A percentile compares a stretch with the other conserved stretches of the same genome.
These are phyloP conservation scores for Meyerozyma smithsonii DNA, from an alignment of 1,139 yeast genomes.

Conservation along the genomic window DNA sequence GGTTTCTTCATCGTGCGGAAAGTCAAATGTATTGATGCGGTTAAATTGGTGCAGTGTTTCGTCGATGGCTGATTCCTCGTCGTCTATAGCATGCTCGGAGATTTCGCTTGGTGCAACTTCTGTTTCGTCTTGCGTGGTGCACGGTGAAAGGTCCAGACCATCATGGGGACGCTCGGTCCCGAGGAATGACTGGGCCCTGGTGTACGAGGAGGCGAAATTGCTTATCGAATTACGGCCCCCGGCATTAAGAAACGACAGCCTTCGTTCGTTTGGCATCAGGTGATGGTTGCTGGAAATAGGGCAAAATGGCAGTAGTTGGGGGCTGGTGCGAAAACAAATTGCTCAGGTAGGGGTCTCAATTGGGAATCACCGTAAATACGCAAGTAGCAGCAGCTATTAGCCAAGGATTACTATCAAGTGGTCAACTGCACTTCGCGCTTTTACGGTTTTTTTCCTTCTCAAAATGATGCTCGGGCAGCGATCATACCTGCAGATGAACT, in stretches of 20 bases:
- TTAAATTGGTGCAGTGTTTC: not conserved
- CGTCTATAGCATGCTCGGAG: not conserved
- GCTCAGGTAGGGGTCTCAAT: no score
- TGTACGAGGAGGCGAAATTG: slow-evolving; percentile 74
- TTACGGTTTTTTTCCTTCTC: not conserved
- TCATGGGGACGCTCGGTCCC: slow-evolving; percentile 21
- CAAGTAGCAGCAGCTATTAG: no score
- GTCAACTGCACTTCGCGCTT: no score
- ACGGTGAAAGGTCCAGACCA: slow-evolving; percentile 23
- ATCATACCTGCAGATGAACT: not conserved
- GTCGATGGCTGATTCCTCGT: not conserved
- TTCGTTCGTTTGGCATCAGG: slow-evolving; percentile 5
- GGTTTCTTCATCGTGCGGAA: not conserved
- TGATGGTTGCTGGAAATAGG: not conserved
- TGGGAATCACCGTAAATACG: no score
- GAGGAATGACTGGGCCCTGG: slow-evolving; percentile 65
- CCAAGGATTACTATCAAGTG: no score
- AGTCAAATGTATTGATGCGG: not conserved
- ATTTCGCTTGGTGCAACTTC: not conserved
- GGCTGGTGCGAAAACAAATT: no score
- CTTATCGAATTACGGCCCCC: slow-evolving; percentile 65
- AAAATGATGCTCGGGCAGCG: not conserved
- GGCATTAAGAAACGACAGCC: slow-evolving; percentile 11
- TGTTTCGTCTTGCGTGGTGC: slow-evolving; percentile 15
- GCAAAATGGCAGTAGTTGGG: not conserved